Base-by-base conservation (phyloP, 2,329 filamentous ascomycete genomes). In the Byssothecium circinans region DNA sequence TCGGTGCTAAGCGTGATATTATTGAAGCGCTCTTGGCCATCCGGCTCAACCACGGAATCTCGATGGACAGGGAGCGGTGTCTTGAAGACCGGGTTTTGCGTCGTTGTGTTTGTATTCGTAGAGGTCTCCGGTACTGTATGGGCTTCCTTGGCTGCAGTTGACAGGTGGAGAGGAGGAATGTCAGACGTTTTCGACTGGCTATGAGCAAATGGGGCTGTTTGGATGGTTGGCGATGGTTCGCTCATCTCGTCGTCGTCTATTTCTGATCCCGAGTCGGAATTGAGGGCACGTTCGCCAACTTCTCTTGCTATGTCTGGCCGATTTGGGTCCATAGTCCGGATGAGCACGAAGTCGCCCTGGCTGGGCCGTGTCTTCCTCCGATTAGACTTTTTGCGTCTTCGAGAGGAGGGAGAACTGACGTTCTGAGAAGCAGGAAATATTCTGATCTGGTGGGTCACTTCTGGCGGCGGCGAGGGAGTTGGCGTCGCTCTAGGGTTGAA, bases 331-430 rank as follows among this genome's bases (percentile, higher is more conserved):
- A 91, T 78, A 67, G 79, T 76, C 47, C 75, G 72, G 53, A 92
- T 78, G 68, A 92, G 77, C 54, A 89, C 83, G 58, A 78, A 81
- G 78, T 88, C 84, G 59, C 81, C 82, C 64, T 81, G 81, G 60
- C 74, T 82, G 34, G 80, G 75, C 56, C 71, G 75, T 52, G 78
- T 72, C 79, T 82, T 83, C 61, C 66, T 74, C 55, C 56, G 58
- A 75, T 78, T 79, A 76, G 75, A 72, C 49, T 54, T 60, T 48
- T 67, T 67, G 63, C 75, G 77, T 65, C 75, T 76, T 68, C 70
- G 66, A 58, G 70, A 62, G 73, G 70, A 63, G 69, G 64, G 60
- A 73, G 70, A 47, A 76, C 67, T 58, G 71, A 72, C 55, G 74
- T 55, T 62, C 52, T 62, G 60, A 44, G 51, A 20, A 29, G 46